phyloP scores from a whole-genome alignment of 2,329 filamentous ascomycete species.

The Coniochaeta sp. region DNA sequence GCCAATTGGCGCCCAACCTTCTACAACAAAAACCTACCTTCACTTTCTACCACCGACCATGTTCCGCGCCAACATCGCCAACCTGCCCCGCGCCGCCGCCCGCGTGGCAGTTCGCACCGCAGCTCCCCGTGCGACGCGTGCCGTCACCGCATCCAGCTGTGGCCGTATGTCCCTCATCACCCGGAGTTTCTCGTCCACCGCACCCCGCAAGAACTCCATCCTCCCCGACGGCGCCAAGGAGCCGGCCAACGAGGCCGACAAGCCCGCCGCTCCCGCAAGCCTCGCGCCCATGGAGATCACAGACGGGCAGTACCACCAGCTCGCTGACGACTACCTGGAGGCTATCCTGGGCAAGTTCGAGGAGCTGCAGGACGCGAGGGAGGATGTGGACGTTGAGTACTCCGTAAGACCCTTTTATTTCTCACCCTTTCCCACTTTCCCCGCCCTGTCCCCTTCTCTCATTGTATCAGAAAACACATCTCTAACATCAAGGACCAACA shows the following conservation, averaged over 20 bases:
- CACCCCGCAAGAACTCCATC: slow-evolving; percentile 43
- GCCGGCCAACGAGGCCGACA: slow-evolving; percentile 22
- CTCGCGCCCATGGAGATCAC: slow-evolving; percentile 54
- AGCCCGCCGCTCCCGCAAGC: slow-evolving; percentile 28
- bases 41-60: not conserved
- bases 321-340: slow-evolving; percentile 70
- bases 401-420: too few species aligned
- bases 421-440: not conserved
- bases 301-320: slow-evolving; percentile 66
- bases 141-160: not conserved
- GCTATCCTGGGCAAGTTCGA: slow-evolving; percentile 56
- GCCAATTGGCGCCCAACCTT: slow-evolving; percentile 18
- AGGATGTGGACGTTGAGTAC: slow-evolving; percentile 83
- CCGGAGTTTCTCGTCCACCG: slow-evolving; percentile 22
- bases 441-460: not conserved
- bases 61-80: slow-evolving; percentile 18
- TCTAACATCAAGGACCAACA: slow-evolving; percentile 29
- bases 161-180: not conserved
- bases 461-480: not conserved
- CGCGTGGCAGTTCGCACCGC: slow-evolving; percentile 24
- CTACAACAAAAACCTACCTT: slow-evolving; percentile 15
- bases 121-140: not conserved
- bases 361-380: slow-evolving; percentile 61
- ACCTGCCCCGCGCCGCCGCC: slow-evolving; percentile 29
- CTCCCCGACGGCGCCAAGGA: slow-evolving; percentile 46